phyloP scores from a whole-genome alignment of 495 filamentous ascomycete genomes.

The Aspergillus incahuasiensis region DNA sequence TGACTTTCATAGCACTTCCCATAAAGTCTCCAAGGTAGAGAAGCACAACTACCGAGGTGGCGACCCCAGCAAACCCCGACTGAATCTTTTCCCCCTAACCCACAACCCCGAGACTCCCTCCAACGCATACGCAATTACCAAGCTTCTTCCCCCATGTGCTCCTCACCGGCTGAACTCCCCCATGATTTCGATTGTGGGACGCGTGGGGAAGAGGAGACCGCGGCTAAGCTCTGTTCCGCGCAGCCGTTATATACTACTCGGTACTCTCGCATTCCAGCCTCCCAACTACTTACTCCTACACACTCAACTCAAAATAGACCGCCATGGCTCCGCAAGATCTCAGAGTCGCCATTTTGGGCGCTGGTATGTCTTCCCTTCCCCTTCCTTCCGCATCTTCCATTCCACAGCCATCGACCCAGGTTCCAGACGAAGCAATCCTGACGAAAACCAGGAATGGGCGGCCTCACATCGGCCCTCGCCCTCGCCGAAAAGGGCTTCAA shows the following conservation, averaged over 20 bases:
- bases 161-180: not conserved
- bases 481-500: slow-evolving; percentile 70
- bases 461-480: slow-evolving; percentile 65
- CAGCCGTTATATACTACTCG: not conserved
- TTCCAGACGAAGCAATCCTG: not conserved
- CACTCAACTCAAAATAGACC: slow-evolving; percentile 27
- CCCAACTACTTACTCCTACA: no score
- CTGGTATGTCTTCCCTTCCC: slow-evolving; percentile 17
- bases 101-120: not conserved
- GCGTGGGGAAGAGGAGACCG: slow-evolving; percentile 11
- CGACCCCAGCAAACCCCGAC: not conserved
- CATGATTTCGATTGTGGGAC: slow-evolving; percentile 15
- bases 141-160: not conserved
- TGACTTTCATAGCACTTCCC: not conserved
- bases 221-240: slow-evolving; percentile 17
- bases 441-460: slow-evolving; percentile 61
- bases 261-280: no score
- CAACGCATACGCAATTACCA: not conserved
- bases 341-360: slow-evolving; percentile 42
- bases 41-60: slow-evolving; percentile 10
- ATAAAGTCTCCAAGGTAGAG: not conserved
- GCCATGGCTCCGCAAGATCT: slow-evolving; percentile 34
- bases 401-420: not conserved
- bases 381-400: not conserved
- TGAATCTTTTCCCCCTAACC: slow-evolving; percentile 1